These are phyloP conservation scores for Debaryomyces sp. DNA, from an alignment of 1,139 yeast genomes.

Conservation along the genomic window DNA sequence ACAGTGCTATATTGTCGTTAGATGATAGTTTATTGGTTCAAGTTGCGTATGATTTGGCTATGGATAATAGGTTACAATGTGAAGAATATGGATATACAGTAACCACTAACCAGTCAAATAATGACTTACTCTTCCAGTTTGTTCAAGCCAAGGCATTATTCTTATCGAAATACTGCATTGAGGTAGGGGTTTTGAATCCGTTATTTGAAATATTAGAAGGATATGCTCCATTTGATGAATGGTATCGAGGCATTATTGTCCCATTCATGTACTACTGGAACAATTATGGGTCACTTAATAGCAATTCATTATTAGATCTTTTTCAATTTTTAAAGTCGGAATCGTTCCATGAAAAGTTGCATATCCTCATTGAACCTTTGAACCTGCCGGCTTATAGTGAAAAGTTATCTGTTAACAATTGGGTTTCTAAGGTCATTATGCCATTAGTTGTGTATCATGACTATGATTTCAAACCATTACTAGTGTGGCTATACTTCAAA, in stretches of 20 bases:
- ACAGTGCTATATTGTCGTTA: conserved; percentile 5
- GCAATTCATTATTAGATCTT: conserved; percentile 9
- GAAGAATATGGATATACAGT: conserved; percentile 6
- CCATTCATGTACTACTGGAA: conserved; percentile 38
- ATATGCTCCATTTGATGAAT: conserved; percentile 23
- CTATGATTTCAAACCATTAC: conserved; percentile 27
- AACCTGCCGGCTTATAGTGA: conserved; percentile 12
- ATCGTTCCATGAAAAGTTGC: conserved; percentile 20
- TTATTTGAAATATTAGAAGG: conserved; percentile 19
- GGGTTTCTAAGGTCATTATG: conserved; percentile 34
- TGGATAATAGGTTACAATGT: conserved; percentile 4
- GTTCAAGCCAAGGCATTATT: conserved; percentile 27
- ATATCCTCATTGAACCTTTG: conserved; percentile 28
- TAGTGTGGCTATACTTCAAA: conserved; percentile 29
- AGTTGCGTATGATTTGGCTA: conserved; percentile 22
- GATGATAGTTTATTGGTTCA: conserved; percentile 8
- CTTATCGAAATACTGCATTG: conserved; percentile 22
- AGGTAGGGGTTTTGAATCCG: conserved; percentile 17
- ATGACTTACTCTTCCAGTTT: conserved; percentile 22
- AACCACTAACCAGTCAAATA: conserved; percentile 4
- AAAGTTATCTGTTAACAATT: conserved; percentile 20
- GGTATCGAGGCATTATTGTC: conserved; percentile 31
- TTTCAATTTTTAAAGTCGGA: conserved; percentile 17
- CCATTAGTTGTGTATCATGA: conserved; percentile 28
- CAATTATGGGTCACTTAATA: conserved; percentile 23